Conservation (phyloP, 306 rosid species). For the Begonia loranthoides region DNA sequence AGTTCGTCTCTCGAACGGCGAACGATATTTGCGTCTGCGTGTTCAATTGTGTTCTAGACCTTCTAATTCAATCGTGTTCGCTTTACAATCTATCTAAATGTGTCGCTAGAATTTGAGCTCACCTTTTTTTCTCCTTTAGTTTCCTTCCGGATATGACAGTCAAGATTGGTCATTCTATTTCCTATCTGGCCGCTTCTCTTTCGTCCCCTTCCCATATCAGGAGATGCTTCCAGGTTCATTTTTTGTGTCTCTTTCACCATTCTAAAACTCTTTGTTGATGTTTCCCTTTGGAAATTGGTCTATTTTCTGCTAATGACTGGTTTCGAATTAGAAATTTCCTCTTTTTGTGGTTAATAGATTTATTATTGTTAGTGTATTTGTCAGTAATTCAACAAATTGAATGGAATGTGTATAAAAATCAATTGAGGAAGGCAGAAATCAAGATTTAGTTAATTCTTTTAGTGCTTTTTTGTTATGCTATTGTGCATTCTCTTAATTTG, state of each 20-base stretch:
- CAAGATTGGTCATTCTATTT: conserved; percentile 34
- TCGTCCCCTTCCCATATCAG: conserved; percentile 30
- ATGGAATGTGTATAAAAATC: too few species aligned
- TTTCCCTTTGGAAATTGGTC: conserved; percentile 5
- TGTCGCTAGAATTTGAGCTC: conserved; percentile 12
- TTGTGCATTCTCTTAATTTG: too few species aligned
- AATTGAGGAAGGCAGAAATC: too few species aligned
- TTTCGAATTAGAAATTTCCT: too few species aligned
- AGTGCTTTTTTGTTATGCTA: too few species aligned
- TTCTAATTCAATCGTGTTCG: conserved; percentile 12
- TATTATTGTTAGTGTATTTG: too few species aligned
- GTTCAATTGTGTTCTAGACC: too few species aligned
- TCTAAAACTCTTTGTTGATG: not conserved
- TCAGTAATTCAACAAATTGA: too few species aligned
- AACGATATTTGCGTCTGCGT: too few species aligned
- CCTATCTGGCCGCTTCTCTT: conserved; percentile 35
- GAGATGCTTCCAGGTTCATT: conserved; percentile 30
- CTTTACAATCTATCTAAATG: conserved; percentile 13
- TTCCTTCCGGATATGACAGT: conserved; percentile 28
- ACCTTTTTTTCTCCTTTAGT: conserved; percentile 5
- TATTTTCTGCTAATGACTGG: not conserved
- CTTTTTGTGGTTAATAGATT: too few species aligned
- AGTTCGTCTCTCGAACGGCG: too few species aligned
- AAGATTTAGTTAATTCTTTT: too few species aligned
- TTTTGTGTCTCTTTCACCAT: not conserved